phyloP scores from a whole-genome alignment of 768 basidiomycete species.

The Pleurotus salmoneostramineus region DNA sequence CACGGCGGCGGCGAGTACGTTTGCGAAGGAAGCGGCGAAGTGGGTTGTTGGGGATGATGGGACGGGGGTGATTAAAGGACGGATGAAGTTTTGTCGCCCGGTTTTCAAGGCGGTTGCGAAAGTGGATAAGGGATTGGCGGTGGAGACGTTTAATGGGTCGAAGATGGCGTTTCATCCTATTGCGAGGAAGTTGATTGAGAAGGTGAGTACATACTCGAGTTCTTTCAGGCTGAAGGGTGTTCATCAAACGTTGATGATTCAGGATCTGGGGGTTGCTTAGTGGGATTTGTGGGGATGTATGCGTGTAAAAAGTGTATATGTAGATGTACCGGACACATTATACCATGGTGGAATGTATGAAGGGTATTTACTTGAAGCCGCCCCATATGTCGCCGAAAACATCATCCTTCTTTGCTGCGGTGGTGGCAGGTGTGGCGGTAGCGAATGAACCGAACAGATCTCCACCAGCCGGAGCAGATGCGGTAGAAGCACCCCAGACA shows the following conservation, averaged over 20 bases:
- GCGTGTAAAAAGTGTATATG: neutral
- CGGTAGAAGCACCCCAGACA: slow-evolving; percentile 49
- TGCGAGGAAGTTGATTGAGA: slow-evolving; percentile 70
- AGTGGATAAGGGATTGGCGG: slow-evolving; percentile 52
- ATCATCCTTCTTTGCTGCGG: slow-evolving; percentile 64
- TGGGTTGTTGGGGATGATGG: slow-evolving; percentile 71
- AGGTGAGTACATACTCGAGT: slow-evolving; percentile 36
- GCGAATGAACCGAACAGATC: slow-evolving; percentile 32
- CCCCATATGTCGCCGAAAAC: slow-evolving; percentile 84
- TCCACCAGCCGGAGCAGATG: slow-evolving; percentile 20
- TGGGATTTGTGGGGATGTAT: neutral
- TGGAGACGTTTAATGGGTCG: slow-evolving; percentile 39
- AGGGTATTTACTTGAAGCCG: slow-evolving; percentile 59
- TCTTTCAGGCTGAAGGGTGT: neutral
- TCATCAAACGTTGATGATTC: neutral
- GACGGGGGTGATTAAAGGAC: slow-evolving; percentile 61
- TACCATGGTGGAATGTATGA: neutral
- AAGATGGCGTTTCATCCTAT: slow-evolving; percentile 71
- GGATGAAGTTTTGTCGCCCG: slow-evolving; percentile 85
- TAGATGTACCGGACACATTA: neutral
- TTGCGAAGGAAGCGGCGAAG: slow-evolving; percentile 48
- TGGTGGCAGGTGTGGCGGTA: slow-evolving; percentile 22
- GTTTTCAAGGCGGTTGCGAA: slow-evolving; percentile 51
- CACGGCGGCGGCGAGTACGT: slow-evolving; percentile 43
- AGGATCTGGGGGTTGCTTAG: slow-evolving; percentile 12